Evolutionary conservation across 2,329 filamentous ascomycete genomes (phyloP).

Genomic region (Gnomoniopsis sp.): DNA sequence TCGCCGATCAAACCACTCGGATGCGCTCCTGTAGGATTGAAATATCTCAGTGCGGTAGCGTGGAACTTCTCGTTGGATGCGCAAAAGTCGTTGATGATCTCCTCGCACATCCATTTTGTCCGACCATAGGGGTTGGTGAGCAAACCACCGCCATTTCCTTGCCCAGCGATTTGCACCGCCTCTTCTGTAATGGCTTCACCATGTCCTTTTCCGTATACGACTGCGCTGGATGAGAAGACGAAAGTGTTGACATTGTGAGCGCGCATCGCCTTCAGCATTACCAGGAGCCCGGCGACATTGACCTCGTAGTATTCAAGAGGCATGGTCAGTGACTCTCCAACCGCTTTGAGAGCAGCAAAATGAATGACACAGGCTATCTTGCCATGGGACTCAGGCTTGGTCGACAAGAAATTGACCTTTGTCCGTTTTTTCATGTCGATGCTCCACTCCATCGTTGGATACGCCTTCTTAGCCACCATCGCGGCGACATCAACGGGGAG

Average conservation of each 20-base stretch:
- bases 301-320: conserved; percentile 15
- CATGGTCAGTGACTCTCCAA: conserved; percentile 12
- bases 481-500: conserved; percentile 14
- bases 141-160: conserved; percentile 10
- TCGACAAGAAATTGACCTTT: background rate
- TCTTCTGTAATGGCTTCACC: conserved; percentile 13
- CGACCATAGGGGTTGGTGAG: conserved; percentile 17
- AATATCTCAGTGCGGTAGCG: conserved; percentile 12
- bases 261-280: conserved; percentile 8
- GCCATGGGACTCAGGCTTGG: background rate
- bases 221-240: conserved; percentile 14
- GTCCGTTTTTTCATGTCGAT: conserved; percentile 7
- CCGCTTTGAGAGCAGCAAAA: conserved; percentile 15
- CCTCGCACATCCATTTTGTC: conserved; percentile 16
- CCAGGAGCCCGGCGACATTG: conserved; percentile 10
- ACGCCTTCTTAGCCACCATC: conserved; percentile 10
- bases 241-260: conserved; percentile 10
- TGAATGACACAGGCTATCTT: conserved; percentile 15
- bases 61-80: conserved; percentile 7
- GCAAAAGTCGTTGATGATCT: conserved; percentile 18
- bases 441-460: conserved; percentile 11
- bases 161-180: conserved; percentile 9
- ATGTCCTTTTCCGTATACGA: conserved; percentile 12
- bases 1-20: conserved; percentile 14
- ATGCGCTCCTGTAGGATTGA: conserved; percentile 15